phyloP scores from a whole-genome alignment of 148 eudicot species.

The Silene conica region DNA sequence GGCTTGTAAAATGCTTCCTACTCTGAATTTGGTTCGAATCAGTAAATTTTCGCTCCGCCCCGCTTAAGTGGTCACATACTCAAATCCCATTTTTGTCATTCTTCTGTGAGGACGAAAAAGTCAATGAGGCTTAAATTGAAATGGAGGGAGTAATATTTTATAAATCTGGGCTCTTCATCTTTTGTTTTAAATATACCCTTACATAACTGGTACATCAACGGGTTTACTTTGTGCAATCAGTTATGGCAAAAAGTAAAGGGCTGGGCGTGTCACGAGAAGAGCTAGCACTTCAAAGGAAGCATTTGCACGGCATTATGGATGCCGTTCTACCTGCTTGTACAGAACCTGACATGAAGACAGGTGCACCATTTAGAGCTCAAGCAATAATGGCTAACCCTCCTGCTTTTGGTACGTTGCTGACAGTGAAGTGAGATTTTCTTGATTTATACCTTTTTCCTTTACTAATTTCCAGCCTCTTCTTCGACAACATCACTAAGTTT shows the following conservation, averaged over 20 bases:
- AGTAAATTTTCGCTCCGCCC: no score
- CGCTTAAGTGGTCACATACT: no score
- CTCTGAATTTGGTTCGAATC: no score
- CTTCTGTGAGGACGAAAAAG: no score
- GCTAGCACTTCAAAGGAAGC: constrained; percentile 69
- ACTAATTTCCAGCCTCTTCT: neutral
- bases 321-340: constrained; percentile 89
- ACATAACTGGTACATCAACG: no score
- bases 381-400: constrained; percentile 95
- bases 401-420: constrained; percentile 64
- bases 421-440: constrained; percentile 6
- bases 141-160: no score
- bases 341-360: constrained; percentile 64
- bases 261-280: constrained; percentile 76
- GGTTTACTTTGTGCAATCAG: constrained; percentile 30
- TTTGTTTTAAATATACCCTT: neutral
- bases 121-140: no score
- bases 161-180: no score
- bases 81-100: no score
- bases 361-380: constrained; percentile 77
- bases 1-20: no score
- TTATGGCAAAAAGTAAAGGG: constrained; percentile 91
- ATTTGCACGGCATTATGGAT: constrained; percentile 69
- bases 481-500: neutral
- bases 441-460: neutral